A percentile compares a stretch with the other conserved stretches of the same genome.
Evolutionary conservation across 768 basidiomycete species (phyloP).

Genomic region (Mycena rebaudengoi): DNA sequence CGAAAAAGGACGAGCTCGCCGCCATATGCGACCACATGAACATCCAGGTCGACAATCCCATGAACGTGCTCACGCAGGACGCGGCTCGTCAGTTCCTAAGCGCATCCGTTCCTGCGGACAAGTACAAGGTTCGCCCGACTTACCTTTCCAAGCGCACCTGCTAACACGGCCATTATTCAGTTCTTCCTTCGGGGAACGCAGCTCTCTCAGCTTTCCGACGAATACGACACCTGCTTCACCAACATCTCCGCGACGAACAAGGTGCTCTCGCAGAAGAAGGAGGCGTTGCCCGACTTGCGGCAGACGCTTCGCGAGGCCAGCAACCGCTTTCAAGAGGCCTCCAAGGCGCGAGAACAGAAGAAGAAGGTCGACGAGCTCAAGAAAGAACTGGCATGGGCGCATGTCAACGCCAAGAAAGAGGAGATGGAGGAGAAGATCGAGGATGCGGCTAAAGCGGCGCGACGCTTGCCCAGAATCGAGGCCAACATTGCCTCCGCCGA

Average conservation of each 20-base stretch:
- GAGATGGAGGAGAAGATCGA: slow-evolving; percentile 54
- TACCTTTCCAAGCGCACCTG: not conserved
- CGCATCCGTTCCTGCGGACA: slow-evolving; percentile 80
- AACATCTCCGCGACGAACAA: slow-evolving; percentile 77
- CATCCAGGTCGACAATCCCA: slow-evolving; percentile 95
- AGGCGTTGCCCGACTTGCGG: slow-evolving; percentile 81
- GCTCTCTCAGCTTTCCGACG: slow-evolving; percentile 84
- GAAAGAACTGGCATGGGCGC: slow-evolving; percentile 89
- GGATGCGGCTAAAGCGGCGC: slow-evolving; percentile 44
- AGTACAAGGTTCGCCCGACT: slow-evolving; percentile 76
- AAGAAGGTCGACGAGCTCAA: slow-evolving; percentile 74
- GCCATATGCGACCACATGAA: slow-evolving; percentile 96
- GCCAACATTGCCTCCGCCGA: slow-evolving; percentile 41
- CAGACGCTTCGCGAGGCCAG: slow-evolving; percentile 63
- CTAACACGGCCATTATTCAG: slow-evolving; percentile 49
- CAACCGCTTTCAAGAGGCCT: slow-evolving; percentile 73
- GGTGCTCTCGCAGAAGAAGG: slow-evolving; percentile 73
- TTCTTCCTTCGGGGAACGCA: slow-evolving; percentile 96
- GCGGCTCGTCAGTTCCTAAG: slow-evolving; percentile 85
- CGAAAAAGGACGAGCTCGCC: slow-evolving; percentile 84
- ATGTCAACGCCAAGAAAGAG: slow-evolving; percentile 74
- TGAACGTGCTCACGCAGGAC: slow-evolving; percentile 91
- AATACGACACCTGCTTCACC: slow-evolving; percentile 80
- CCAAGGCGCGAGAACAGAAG: slow-evolving; percentile 76
- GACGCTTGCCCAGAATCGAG: slow-evolving; percentile 49